Evolutionary conservation across 192 early-diverging fungal species (phyloP).

Genomic region (Endogone sp.): DNA sequence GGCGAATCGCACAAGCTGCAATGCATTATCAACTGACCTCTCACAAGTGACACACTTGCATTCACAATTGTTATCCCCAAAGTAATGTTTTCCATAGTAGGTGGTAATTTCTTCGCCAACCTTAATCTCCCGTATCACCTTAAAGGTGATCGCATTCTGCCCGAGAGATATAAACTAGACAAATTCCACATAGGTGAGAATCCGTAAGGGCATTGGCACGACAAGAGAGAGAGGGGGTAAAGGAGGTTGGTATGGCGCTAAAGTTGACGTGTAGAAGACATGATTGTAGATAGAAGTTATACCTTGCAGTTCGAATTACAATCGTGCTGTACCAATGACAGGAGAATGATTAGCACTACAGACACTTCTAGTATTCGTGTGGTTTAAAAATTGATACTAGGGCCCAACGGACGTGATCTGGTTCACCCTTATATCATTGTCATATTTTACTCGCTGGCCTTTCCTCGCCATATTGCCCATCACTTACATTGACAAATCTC

Average conservation of each 20-base stretch:
- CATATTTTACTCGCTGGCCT: too few species aligned
- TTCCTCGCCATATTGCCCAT: too few species aligned
- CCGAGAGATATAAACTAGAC: constrained; percentile 39
- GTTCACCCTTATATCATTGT: too few species aligned
- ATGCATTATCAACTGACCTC: constrained; percentile 4
- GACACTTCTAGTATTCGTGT: neutral
- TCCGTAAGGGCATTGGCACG: constrained; percentile 1
- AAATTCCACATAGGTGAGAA: constrained; percentile 12
- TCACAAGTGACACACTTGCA: constrained; percentile 60
- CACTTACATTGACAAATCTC: constrained; percentile 57
- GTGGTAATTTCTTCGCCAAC: constrained; percentile 57
- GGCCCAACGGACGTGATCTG: too few species aligned
- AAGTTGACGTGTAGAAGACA: neutral
- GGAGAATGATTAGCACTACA: constrained; percentile 1
- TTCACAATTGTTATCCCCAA: constrained; percentile 56
- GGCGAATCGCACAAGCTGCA: too few species aligned
- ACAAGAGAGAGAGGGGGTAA: neutral
- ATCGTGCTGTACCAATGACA: constrained; percentile 45
- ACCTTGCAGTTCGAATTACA: constrained; percentile 52
- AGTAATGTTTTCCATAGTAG: constrained; percentile 57
- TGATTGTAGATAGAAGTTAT: too few species aligned
- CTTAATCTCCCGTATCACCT: constrained; percentile 38
- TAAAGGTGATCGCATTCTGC: constrained; percentile 51
- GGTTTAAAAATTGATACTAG: too few species aligned
- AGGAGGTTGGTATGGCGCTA: neutral